Evolutionary conservation across 148 eudicot genomes (phyloP), one percentile per base, ranked within the genome.

Genomic region (Bassia scoparia): DNA sequence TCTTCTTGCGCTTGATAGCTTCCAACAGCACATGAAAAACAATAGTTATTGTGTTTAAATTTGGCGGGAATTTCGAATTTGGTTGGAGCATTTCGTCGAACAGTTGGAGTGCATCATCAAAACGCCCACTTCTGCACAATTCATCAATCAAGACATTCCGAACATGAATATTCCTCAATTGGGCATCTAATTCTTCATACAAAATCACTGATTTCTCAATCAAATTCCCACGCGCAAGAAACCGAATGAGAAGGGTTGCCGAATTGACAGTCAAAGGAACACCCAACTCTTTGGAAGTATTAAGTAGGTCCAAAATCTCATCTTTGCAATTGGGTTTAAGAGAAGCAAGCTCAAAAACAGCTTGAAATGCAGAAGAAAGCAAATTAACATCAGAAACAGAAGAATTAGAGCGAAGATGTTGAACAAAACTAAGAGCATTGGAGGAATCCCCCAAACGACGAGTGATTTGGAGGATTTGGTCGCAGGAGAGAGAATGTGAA

Each of bases 31-130:
- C 84, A 21, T 69, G 23, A 54, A 91, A 79, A 23, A 88, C 82
- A 61, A 89, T 73, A 41, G 80, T 74, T 37, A 67, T 44, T 0
- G 91, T 88, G 13, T 2, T 69, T 0, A 61, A 79, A 73, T 88
- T 68, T 7, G 90, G 86, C 10, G 69, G 82, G 71, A 73, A 80
- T 33, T 46, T 29, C 0, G 74, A 31, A 53, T 79, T 85, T 48
- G 73, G 73, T 24, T 84, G 72, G 73, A 87, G 89, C 98, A 95
- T 89, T 91, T 87, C 89, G 62, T 87, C 94, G 78, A 95, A 82
- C 97, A 95, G 68, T 35, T 87, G 78, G 80, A 77, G 65, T 13
- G 93, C 98, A 83, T 86, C 84, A 62, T 81, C 84, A 38, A 84
- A 69, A 1, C 83, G 50, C 3, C 86, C 81, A 41, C 35, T 78